Evolutionary conservation across 768 basidiomycete genomes (phyloP), one percentile per base, ranked within the genome.

Genomic region (Sarcodon sp.): DNA sequence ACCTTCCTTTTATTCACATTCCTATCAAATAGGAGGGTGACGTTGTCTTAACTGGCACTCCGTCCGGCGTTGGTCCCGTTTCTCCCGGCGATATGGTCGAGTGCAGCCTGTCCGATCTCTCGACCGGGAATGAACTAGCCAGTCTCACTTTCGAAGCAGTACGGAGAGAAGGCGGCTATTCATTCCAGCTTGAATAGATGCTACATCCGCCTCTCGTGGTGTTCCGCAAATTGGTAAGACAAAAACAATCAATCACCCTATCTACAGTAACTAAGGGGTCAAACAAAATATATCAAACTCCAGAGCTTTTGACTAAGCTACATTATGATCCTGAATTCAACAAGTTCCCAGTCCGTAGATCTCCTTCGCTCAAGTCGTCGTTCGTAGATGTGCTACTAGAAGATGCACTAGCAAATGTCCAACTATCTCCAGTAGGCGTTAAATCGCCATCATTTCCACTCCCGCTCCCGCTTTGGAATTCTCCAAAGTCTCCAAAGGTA

Each of bases 41-140:
- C 54, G 67, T 94, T n/a, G 68, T 96, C 50, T 69, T 96, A 33
- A 94, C 91, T 0, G 89, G 91, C 5, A 98, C 94, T 1, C 94
- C 94, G 1, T 75, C 83, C 0, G 94, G 94, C 13, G 91, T 97
- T 3, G 90, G 92, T 15, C 79, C 81, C 1, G 59, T 97, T 48
- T 51, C 59, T 0, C 74, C 82, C 2, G 89, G 88, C 0, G 92
- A 98, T 66, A 72, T 69, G 31, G 73, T 98, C 51, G 76, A 80
- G 51, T 96, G 90, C 49, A 66, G 72, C 3, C 64, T 98, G 43
- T 66, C 74, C 4, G 79, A 82, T 51, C 58, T 65, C 4, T 59
- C 69, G 4, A 59, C 61, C 0, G 75, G 78, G 27, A 69, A 78
- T 48, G 66, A 76, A 44, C 64, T 97, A 15, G 71, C 77, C 27